phyloP scores from a whole-genome alignment of 2,329 filamentous ascomycete species.

The Calonectria pauciramosa region DNA sequence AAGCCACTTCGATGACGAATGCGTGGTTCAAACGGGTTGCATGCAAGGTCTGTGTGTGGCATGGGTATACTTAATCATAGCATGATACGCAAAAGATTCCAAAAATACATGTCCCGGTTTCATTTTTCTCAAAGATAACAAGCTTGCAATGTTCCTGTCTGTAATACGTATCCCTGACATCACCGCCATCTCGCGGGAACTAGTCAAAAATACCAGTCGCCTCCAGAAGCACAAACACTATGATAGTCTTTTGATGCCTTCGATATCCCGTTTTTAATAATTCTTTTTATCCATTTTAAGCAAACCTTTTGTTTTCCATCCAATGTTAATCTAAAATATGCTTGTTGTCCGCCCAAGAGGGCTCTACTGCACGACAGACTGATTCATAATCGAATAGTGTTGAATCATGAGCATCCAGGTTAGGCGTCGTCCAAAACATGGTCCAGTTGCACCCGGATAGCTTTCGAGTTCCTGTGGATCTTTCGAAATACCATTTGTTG shows the following conservation, averaged over 20 bases:
- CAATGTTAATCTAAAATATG: constrained; percentile 66
- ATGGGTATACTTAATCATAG: not conserved
- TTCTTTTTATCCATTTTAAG: not conserved
- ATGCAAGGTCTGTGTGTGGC: not conserved
- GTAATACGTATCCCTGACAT: not conserved
- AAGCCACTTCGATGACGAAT: constrained; percentile 40
- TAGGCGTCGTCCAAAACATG: constrained; percentile 96
- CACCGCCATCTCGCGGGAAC: not conserved
- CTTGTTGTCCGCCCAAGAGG: constrained; percentile 74
- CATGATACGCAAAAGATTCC: not conserved
- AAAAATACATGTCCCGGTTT: not conserved
- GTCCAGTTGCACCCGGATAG: constrained; percentile 89
- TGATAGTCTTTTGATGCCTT: not conserved
- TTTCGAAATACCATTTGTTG: constrained; percentile 99
- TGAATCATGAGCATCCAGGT: constrained; percentile 67
- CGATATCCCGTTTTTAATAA: not conserved
- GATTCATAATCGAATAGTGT: constrained; percentile 78
- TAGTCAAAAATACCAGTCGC: not conserved
- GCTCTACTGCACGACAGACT: constrained; percentile 76
- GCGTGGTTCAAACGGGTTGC: not conserved
- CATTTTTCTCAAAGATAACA: not conserved
- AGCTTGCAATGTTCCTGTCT: not conserved
- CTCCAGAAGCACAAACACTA: not conserved
- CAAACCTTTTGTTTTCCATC: not conserved
- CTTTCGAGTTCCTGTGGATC: constrained; percentile 86